A percentile compares a stretch with the other conserved stretches of the same genome.
These are phyloP conservation scores for Agarophyton chilense DNA, from an alignment of 23 red algal genomes.

Conservation along the genomic window DNA sequence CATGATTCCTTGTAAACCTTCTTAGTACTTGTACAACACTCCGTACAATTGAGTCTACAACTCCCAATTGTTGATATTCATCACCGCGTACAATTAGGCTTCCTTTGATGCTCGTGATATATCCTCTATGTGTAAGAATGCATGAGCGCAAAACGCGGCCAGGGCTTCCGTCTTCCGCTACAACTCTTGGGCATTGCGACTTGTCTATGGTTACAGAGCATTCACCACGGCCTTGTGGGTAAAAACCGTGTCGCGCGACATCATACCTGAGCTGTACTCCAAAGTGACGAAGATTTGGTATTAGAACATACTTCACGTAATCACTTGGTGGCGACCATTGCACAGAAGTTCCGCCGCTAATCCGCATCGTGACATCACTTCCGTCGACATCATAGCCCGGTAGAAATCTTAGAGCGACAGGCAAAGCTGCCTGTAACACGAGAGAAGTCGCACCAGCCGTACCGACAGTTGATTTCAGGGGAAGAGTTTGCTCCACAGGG, in stretches of 20 bases:
- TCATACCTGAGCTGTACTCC: conserved; percentile 27
- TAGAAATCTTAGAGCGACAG: conserved; percentile 20
- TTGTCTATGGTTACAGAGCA: conserved; percentile 29
- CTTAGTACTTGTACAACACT: not conserved
- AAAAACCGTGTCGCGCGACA: conserved; percentile 53
- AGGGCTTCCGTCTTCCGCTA: not conserved
- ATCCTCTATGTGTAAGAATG: not conserved
- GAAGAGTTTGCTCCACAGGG: not conserved
- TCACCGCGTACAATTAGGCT: conserved; percentile 15
- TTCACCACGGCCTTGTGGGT: conserved; percentile 15
- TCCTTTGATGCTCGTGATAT: conserved; percentile 27
- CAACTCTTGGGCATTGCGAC: not conserved
- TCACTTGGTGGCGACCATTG: conserved; percentile 30
- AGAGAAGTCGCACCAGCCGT: conserved; percentile 56
- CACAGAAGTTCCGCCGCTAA: conserved; percentile 49
- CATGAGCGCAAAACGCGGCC: not conserved
- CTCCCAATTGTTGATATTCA: not conserved
- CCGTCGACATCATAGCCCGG: not conserved
- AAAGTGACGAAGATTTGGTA: conserved; percentile 41
- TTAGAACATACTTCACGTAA: conserved; percentile 59
- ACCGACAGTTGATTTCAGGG: conserved; percentile 4
- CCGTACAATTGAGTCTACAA: conserved; percentile 18
- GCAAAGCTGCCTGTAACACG: conserved; percentile 50
- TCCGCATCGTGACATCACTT: not conserved
- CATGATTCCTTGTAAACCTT: not conserved